Evolutionary conservation across 495 filamentous ascomycete genomes (phyloP), one percentile per base, ranked within the genome.

Genomic region (Talaromyces ruber): DNA sequence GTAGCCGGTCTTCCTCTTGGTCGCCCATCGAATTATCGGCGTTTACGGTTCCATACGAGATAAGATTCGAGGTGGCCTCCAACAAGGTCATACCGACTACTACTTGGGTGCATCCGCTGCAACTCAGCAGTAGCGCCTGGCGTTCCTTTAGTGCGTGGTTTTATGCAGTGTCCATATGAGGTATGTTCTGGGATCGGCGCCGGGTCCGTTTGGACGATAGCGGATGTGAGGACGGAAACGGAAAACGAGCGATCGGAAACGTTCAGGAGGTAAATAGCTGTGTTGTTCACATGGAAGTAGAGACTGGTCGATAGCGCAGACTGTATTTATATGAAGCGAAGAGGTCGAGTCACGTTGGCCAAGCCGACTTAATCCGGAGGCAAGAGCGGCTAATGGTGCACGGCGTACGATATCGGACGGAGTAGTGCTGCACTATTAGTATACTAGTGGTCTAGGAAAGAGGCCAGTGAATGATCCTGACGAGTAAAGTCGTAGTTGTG

Each of bases 21-120:
- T 75, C 69, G 47, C 65, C 67, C 57, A 64, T 50, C 62, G 54
- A 62, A 22, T 66, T 59, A 57, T 68, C 72, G 22, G 63, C 59
- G 29, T 72, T 70, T 18, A 76, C 66, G 34, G 77, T 71, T 60
- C 77, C 77, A 69, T 79, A 79, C 32, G 75, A 77, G 30, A 47
- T 32, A 22, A 50, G 3, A 29, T 26, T 59, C 39, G 57, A 43
- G 39, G 57, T 29, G 34, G 57, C 11, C 4, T 57, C 54, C 54
- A 57, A 26, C 34, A 59, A 47, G 57, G 57, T 59, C 59, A 60
- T 60, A 25, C 59, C 59, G 59, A 24, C 59, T 7, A 60, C 55
- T 25, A 39, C 24, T 58, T 26, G 28, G 25, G 52, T 16, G 55
- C 32, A 58, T 32, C 28, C 26, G 51, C 12, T 28, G 50, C 26